A percentile compares a stretch with the other conserved stretches of the same genome.
Conservation (phyloP, 1,284 basidiomycete genomes). For the Puccinia sorghi region DNA sequence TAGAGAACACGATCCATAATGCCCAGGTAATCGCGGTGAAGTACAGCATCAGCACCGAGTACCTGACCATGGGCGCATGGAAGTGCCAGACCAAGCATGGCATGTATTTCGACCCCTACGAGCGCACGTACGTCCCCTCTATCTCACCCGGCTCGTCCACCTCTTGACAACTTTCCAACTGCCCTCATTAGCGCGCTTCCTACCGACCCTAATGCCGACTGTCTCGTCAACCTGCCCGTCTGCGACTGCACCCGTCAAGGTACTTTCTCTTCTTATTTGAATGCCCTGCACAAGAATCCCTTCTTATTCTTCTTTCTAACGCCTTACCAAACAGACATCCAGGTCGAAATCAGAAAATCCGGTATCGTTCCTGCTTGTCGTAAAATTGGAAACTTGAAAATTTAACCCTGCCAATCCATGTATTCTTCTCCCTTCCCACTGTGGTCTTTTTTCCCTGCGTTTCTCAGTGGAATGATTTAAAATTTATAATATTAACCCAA, state of each 20-base stretch:
- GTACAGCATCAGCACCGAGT: conserved; percentile 43
- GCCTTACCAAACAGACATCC: neutral
- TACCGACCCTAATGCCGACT: conserved; percentile 38
- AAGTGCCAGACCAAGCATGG: conserved; percentile 41
- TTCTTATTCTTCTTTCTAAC: neutral
- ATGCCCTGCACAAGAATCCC: too few relatives aligned
- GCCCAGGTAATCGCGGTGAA: conserved; percentile 22
- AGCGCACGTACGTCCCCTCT: neutral
- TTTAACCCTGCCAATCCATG: neutral
- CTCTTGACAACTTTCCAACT: neutral
- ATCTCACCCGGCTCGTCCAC: neutral
- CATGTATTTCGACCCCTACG: conserved; percentile 37
- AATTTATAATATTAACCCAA: too few relatives aligned
- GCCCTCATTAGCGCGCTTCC: conserved; percentile 22
- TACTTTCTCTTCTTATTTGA: neutral
- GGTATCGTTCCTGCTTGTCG: conserved; percentile 24
- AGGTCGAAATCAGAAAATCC: conserved; percentile 1
- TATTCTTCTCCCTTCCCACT: too few relatives aligned
- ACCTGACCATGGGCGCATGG: conserved; percentile 34
- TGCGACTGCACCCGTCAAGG: conserved; percentile 39
- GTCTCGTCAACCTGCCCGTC: conserved; percentile 45
- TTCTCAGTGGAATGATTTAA: too few relatives aligned
- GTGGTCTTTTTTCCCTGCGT: too few relatives aligned
- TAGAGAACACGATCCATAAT: conserved; percentile 18
- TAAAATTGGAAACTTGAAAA: conserved; percentile 23